These are phyloP conservation scores for Gossypium longicalyx DNA, from an alignment of 345 rosid species.

Conservation along the genomic window DNA sequence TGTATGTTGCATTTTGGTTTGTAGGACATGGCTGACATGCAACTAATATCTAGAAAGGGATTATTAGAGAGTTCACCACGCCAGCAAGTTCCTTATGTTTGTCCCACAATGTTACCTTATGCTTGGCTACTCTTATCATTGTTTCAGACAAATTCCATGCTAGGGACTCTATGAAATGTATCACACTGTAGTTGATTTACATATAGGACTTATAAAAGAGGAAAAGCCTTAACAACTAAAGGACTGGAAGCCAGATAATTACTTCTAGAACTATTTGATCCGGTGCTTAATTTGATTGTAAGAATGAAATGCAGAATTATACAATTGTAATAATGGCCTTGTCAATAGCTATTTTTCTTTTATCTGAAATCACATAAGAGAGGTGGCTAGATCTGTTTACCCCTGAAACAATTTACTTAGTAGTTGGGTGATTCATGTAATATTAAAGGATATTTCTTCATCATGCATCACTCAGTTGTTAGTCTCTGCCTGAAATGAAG, in stretches of 20 bases:
- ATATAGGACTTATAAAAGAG: not conserved
- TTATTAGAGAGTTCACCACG: not conserved
- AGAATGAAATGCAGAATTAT: not conserved
- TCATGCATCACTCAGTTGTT: not conserved
- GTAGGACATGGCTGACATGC: not conserved
- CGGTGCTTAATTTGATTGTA: not conserved
- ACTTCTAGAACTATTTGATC: not conserved
- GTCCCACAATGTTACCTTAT: not conserved
- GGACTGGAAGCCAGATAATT: not conserved
- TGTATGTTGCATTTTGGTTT: not conserved
- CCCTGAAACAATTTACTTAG: not conserved
- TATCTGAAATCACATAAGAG: not conserved
- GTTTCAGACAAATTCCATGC: not conserved
- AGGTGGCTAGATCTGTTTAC: not conserved
- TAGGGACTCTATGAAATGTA: not conserved
- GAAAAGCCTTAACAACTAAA: not conserved
- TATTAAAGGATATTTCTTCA: not conserved
- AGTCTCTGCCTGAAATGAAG: not conserved
- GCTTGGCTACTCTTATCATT: not conserved
- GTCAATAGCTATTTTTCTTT: not conserved
- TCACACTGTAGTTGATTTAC: not conserved
- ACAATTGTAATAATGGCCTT: not conserved
- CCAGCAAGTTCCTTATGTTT: not conserved
- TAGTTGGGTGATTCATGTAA: not conserved
- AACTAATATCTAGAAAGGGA: not conserved